A percentile compares a stretch with the other conserved stretches of the same genome.
Conservation (phyloP, 2,329 filamentous ascomycete genomes). For the Alternaria triticimaculans region DNA sequence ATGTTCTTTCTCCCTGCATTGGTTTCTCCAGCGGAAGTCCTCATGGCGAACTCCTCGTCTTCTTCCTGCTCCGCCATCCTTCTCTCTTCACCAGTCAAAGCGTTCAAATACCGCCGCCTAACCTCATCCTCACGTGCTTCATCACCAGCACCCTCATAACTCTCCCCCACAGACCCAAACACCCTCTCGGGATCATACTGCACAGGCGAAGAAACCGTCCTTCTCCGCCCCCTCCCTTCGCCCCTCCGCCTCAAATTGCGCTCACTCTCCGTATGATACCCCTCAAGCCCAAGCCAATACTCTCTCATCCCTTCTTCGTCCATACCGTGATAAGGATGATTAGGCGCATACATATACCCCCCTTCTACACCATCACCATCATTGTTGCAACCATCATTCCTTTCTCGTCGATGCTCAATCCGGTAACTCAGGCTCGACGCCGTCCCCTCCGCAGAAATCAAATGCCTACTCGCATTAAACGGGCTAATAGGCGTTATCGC, state of each 20-base stretch:
- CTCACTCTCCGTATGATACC: background rate
- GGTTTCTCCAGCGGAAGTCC: background rate
- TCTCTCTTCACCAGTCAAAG: background rate
- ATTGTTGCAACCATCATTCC: background rate
- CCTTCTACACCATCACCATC: background rate
- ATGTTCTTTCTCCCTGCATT: background rate
- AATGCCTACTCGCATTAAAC: background rate
- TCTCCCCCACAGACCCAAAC: background rate
- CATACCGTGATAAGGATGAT: constrained; percentile 3
- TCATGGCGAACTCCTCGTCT: background rate
- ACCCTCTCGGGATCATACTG: background rate
- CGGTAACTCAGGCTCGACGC: background rate
- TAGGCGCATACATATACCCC: background rate
- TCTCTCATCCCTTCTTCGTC: background rate
- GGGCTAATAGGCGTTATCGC: background rate
- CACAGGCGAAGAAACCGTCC: background rate
- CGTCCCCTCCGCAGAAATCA: background rate
- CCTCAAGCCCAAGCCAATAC: background rate
- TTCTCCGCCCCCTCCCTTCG: background rate
- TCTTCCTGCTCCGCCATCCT: background rate
- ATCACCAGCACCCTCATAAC: background rate
- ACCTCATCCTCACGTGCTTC: background rate
- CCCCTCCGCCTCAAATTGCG: background rate
- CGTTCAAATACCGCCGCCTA: background rate
- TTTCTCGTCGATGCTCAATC: background rate